Evolutionary conservation across 73 alveolate genomes (phyloP).

Genomic region (Tetrahymena malaccensis): DNA sequence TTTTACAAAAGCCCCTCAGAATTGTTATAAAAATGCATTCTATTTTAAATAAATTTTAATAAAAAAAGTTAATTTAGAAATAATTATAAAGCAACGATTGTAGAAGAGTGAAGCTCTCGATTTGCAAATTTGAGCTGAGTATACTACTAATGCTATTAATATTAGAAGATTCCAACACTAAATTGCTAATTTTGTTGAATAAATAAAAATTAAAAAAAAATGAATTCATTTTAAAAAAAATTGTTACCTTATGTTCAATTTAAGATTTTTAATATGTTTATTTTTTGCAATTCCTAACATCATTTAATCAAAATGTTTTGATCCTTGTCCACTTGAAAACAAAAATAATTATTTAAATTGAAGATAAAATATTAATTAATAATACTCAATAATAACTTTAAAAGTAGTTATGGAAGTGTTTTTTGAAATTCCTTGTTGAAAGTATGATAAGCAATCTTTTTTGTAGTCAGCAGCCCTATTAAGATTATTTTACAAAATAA

Average conservation of each 20-base stretch:
- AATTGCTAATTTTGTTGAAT: background rate
- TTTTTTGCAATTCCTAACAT: background rate
- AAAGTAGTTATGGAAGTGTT: background rate
- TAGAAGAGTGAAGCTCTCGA: background rate
- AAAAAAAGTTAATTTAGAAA: no score
- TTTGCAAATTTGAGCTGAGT: background rate
- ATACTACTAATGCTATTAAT: background rate
- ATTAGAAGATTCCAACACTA: background rate
- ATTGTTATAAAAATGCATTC: background rate
- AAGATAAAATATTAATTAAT: background rate
- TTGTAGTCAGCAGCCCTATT: background rate
- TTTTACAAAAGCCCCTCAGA: background rate
- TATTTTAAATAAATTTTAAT: background rate
- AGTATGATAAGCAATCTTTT: background rate
- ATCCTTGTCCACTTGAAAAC: background rate
- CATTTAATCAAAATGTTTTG: background rate
- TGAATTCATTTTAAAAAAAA: no score
- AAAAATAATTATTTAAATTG: background rate
- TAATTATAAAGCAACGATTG: background rate
- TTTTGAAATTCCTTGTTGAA: background rate
- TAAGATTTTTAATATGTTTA: background rate
- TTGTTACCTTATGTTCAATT: background rate
- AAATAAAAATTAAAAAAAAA: no score
- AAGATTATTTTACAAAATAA: no score
- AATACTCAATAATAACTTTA: background rate